Evolutionary conservation across 2,329 filamentous ascomycete genomes (phyloP), one percentile per base, ranked within the genome.

Genomic region (Talaromyces sp.): DNA sequence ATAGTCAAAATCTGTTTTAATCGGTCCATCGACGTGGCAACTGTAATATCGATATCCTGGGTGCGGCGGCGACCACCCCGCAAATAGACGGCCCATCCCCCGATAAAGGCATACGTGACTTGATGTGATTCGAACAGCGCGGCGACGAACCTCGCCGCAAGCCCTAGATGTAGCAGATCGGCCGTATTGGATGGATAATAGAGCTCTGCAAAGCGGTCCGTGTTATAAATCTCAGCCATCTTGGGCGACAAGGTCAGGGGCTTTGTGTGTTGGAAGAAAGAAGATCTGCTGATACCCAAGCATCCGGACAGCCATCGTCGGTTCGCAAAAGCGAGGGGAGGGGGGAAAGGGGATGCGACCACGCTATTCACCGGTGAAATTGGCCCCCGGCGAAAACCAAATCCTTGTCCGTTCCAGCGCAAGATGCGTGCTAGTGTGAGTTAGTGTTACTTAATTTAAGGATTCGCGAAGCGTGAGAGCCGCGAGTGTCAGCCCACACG

Each of bases 211-310:
- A 60, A 60, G 39, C 58, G 58, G 33, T 60, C 58, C 37, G 58
- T 60, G 45, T 60, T 56, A 49, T 60, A 60, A 39, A 60, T 58
- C 52, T 60, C 58, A 43, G 58, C 58, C 58, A 60, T 60, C 36
- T 30, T 40, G 46, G 46, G 46, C 46, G 37, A 49, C 27, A 10
- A 42, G 17, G 17, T 41, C 37, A 47, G 45, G 45, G 36, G 46
- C 29, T 42, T 49, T 29, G 16, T 33, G 16, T 6, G 22, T 40
- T 33, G 11, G 24, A 19, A 30, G 36, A 19, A 40, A 49, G 33
- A 42, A 30, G 37, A 39, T 47, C 24, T 27, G 44, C 32, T 47
- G 46, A 17, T 40, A 40, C 37, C 35, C 45, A 47, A 47, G 45
- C 39, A 51, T 48, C 19, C 47, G 39, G 39, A 43, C 48, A 47